Base-by-base conservation (phyloP, 2,329 filamentous ascomycete genomes). In the Cadophora sp. region DNA sequence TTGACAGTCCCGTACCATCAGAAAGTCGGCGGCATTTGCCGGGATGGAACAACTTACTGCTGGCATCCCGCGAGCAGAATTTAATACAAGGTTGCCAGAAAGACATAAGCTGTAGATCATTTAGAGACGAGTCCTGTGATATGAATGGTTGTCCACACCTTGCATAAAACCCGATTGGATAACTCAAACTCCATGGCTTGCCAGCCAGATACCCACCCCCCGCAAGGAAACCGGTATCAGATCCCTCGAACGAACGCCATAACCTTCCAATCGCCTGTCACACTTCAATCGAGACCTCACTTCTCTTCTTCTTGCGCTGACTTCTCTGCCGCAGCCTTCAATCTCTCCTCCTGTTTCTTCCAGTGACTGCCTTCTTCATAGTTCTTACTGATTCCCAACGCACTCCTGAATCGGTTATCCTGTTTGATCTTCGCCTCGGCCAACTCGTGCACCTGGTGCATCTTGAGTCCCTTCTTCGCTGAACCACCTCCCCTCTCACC, bases 341-440 rank as follows among this genome's bases (percentile, higher is more conserved):
- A 77, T 69, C 90, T 84, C 79, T 95, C 92, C 77, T 96, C 93
- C 78, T 97, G 92, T 71, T 88, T 90, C 81, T 88, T 90, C 92
- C 93, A 96, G 79, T 97, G 92, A 61, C 90, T 87, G 6, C 93
- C 94, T 79, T 97, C 93, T 77, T 95, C 90, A 75, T 96, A 96
- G 78, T 95, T 87, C 77, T 91, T 90, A 77, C 90, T 90, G 76
- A 98, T 97, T 61, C 94, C 94, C 73, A 99, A 84, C 8, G 96
- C 96, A 80, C 86, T 92, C 72, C 95, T 84, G 78, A 99, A 83
- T 75, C 92, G 87, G 81, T 98, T 94, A 80, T 91, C 97, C 85
- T 99, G 96, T 79, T 93, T 91, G 74, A 97, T 95, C 86, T 99
- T 99, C 69, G 95, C 96, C 76, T 96, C 92, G 22, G 96, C 96